Conservation (phyloP, 2,329 filamentous ascomycete species). For the Trichoderma aggressivum region DNA sequence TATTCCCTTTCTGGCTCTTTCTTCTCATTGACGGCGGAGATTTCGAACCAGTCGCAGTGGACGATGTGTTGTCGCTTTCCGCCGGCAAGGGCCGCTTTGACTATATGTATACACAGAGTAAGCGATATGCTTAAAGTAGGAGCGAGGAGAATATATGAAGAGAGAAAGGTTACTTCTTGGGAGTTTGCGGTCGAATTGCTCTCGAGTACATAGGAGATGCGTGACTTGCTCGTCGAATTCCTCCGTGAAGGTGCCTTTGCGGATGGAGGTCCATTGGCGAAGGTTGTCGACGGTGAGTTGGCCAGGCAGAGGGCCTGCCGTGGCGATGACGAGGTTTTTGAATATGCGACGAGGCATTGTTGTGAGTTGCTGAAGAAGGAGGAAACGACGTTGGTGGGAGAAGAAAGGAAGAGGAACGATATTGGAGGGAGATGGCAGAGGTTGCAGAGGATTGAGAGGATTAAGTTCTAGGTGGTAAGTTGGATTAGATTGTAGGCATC, state of each 20-base stretch:
- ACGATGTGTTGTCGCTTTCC: slow-evolving; percentile 42
- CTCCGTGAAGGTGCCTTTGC: slow-evolving; percentile 57
- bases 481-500: background rate
- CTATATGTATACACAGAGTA: slow-evolving; percentile 22
- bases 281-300: slow-evolving; percentile 53
- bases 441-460: background rate
- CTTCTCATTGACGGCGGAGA: slow-evolving; percentile 38
- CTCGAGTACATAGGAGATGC: slow-evolving; percentile 66
- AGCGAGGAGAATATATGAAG: too few relatives aligned
- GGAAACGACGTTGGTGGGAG: background rate
- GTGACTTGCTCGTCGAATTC: slow-evolving; percentile 58
- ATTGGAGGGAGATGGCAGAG: background rate
- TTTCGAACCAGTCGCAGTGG: slow-evolving; percentile 52
- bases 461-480: too few relatives aligned
- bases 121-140: background rate
- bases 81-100: slow-evolving; percentile 38
- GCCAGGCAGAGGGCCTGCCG: slow-evolving; percentile 55
- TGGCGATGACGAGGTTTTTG: slow-evolving; percentile 50
- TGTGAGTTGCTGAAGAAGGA: background rate
- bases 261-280: slow-evolving; percentile 59
- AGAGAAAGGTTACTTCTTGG: slow-evolving; percentile 33
- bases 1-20: slow-evolving; percentile 37
- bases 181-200: slow-evolving; percentile 53
- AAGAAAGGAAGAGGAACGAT: background rate
- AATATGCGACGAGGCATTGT: slow-evolving; percentile 45